phyloP scores from a whole-genome alignment of 2,329 filamentous ascomycete genomes.

The Lasiodiplodia citricola region DNA sequence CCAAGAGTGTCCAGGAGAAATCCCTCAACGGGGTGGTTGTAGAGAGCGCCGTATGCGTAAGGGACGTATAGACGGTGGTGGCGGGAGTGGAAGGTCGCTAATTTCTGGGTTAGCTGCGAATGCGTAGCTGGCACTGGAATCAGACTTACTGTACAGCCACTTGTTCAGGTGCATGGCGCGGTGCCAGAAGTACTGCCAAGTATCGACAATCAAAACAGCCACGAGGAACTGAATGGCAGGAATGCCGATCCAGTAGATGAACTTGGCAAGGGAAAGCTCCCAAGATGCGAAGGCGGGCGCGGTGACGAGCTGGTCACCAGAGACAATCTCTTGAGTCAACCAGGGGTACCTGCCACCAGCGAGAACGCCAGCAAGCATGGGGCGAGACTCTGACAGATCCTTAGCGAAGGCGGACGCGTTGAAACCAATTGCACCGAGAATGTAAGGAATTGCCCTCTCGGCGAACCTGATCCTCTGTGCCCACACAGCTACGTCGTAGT shows the following conservation, averaged over 20 bases:
- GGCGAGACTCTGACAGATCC: slow-evolving; percentile 73
- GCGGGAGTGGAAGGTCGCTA: slow-evolving; percentile 87
- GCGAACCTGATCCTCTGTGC: slow-evolving; percentile 79
- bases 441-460: slow-evolving; percentile 75
- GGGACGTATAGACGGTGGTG: slow-evolving; percentile 98
- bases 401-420: slow-evolving; percentile 77
- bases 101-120: neutral
- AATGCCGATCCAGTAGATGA: slow-evolving; percentile 79
- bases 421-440: slow-evolving; percentile 75
- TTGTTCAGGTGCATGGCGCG: slow-evolving; percentile 97
- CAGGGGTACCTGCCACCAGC: slow-evolving; percentile 82
- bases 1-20: slow-evolving; percentile 92
- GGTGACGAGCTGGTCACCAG: slow-evolving; percentile 54
- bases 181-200: slow-evolving; percentile 98
- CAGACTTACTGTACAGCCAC: slow-evolving; percentile 86
- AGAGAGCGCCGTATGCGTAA: slow-evolving; percentile 94
- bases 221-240: slow-evolving; percentile 78
- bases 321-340: slow-evolving; percentile 64
- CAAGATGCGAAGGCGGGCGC: slow-evolving; percentile 80
- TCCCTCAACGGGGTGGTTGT: slow-evolving; percentile 94
- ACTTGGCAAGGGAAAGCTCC: slow-evolving; percentile 77
- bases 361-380: slow-evolving; percentile 75
- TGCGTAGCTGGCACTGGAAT: neutral
- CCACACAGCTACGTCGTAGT: slow-evolving; percentile 90
- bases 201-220: slow-evolving; percentile 81